Conservation (phyloP, 2,329 filamentous ascomycete genomes). For the Exophiala mesophila region DNA sequence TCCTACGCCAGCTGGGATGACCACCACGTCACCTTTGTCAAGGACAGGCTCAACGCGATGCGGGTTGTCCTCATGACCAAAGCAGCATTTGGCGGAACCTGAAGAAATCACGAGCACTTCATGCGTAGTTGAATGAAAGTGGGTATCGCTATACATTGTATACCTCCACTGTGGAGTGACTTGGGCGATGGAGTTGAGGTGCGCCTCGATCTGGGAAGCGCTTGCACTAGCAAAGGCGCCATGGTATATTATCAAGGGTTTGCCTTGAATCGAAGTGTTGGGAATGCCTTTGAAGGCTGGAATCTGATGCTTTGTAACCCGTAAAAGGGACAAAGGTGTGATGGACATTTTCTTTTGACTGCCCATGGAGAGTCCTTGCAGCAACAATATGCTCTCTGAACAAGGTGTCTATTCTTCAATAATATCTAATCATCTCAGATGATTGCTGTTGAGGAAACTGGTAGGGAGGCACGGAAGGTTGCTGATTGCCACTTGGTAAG, state of each 20-base stretch:
- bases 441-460: no score
- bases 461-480: no score
- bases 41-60: slow-evolving; percentile 52
- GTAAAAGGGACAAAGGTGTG: slow-evolving; percentile 48
- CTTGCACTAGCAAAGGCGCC: slow-evolving; percentile 47
- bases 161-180: slow-evolving; percentile 63
- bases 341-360: slow-evolving; percentile 33
- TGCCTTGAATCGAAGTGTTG: slow-evolving; percentile 60
- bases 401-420: no score
- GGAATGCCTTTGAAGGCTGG: slow-evolving; percentile 53
- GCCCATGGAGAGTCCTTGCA: no score
- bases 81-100: slow-evolving; percentile 59
- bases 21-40: slow-evolving; percentile 56
- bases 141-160: slow-evolving; percentile 61
- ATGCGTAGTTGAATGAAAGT: slow-evolving; percentile 65
- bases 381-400: no score
- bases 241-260: slow-evolving; percentile 64
- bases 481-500: no score
- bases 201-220: slow-evolving; percentile 51
- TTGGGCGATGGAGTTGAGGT: slow-evolving; percentile 50
- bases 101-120: slow-evolving; percentile 59
- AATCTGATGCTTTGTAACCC: slow-evolving; percentile 56
- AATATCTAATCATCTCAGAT: no score
- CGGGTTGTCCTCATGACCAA: slow-evolving; percentile 61
- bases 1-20: slow-evolving; percentile 62